phyloP scores from a whole-genome alignment of 2,329 filamentous ascomycete genomes.

The Ophiobolus disseminans region DNA sequence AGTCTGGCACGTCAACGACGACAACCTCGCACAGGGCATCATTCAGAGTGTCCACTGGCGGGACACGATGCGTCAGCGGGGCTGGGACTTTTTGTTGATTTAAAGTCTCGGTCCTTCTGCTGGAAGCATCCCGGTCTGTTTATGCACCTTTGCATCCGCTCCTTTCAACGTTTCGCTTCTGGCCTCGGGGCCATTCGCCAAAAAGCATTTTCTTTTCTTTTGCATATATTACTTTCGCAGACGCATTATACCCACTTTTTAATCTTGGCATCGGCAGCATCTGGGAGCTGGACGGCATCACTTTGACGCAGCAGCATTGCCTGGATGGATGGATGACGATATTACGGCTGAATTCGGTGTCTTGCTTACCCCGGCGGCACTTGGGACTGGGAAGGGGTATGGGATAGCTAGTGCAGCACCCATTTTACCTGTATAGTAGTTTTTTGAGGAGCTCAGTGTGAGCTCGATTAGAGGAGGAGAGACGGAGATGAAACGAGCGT shows the following conservation, averaged over 20 bases:
- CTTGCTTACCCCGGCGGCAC: constrained; percentile 21
- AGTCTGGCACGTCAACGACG: constrained; percentile 80
- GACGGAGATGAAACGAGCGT: constrained; percentile 35
- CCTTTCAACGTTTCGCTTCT: constrained; percentile 24
- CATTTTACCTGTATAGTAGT: constrained; percentile 40
- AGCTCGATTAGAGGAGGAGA: constrained; percentile 21
- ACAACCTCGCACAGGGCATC: constrained; percentile 57
- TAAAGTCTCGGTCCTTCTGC: constrained; percentile 53
- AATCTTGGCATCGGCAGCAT: constrained; percentile 42
- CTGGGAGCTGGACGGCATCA: constrained; percentile 30
- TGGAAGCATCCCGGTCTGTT: constrained; percentile 49
- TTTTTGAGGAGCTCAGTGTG: constrained; percentile 26
- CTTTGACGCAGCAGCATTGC: constrained; percentile 33
- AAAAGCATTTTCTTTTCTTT: constrained; percentile 41
- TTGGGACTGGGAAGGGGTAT: constrained; percentile 21
- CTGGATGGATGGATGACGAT: constrained; percentile 38
- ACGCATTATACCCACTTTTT: constrained; percentile 52
- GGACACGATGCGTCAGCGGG: constrained; percentile 89
- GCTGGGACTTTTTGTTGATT: constrained; percentile 92
- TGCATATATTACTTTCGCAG: constrained; percentile 45
- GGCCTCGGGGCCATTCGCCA: constrained; percentile 10
- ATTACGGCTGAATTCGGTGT: constrained; percentile 21
- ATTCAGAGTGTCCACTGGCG: constrained; percentile 86
- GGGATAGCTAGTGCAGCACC: constrained; percentile 46
- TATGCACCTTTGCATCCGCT: constrained; percentile 26